phyloP scores from a whole-genome alignment of 257 asterid species.

The Gardenia jasminoides region DNA sequence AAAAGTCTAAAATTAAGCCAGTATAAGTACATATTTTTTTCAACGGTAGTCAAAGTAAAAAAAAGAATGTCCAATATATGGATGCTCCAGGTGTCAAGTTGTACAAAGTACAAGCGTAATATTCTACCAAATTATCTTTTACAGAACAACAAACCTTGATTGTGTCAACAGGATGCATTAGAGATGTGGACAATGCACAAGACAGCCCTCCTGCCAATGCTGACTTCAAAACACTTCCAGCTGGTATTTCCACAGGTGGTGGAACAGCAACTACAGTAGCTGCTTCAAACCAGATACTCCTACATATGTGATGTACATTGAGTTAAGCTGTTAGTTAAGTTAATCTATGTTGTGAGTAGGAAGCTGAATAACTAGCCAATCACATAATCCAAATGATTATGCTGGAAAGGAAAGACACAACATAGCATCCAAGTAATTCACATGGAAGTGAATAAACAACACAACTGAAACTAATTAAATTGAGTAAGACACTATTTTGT shows the following conservation, averaged over 20 bases:
- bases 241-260: conserved; percentile 81
- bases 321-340: conserved; percentile 14
- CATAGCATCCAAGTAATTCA: not conserved
- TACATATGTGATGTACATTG: conserved; percentile 23
- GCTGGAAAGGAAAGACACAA: not conserved
- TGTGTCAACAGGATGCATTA: conserved; percentile 91
- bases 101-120: not conserved
- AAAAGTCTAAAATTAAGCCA: not conserved
- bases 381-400: not conserved
- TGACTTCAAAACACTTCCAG: conserved; percentile 94
- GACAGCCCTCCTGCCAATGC: conserved; percentile 98
- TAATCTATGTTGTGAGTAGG: not conserved
- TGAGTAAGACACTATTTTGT: not conserved
- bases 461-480: not conserved
- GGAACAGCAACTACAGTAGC: conserved; percentile 99
- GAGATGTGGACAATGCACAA: conserved; percentile 89
- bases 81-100: not conserved
- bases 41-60: not conserved
- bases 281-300: conserved; percentile 99
- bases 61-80: not conserved
- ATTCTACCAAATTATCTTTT: not conserved
- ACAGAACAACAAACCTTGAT: conserved; percentile 54
- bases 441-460: not conserved
- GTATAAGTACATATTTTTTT: not conserved
- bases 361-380: not conserved